Base-by-base conservation (phyloP, 1,284 basidiomycete genomes). In the Xerocomus amazonicus region DNA sequence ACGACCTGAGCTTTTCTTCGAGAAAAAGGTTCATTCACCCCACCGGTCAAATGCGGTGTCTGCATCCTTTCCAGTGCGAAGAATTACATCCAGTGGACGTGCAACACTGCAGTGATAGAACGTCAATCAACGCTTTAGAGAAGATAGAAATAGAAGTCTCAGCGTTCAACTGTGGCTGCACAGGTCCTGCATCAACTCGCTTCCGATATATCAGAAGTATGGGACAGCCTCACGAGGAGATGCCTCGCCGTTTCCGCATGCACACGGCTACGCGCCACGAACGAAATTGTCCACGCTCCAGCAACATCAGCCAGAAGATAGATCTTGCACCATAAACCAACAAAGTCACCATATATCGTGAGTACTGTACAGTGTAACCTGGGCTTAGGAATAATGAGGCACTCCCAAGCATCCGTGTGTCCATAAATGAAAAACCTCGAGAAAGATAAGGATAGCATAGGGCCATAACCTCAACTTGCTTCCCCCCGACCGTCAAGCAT, bases 341-440 rank as follows among this genome's bases (percentile, higher is more conserved):
- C 12, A 45, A 58, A 48, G n/a, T 47, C 32, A 32, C 41, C 62
- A 55, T 49, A 48, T 49, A 47, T 45, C 43, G 39, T 68, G 55
- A 50, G 41, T 67, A 68, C 52, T 69, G 43, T 65, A 69, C 61
- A 69, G 45, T 54, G 55, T 45, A 35, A 32, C 45, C 39, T 43
- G 34, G 52, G 47, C 37, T 51, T 31, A 35, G 35, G 39, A 52
- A 47, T 38, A 50, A 50, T 31, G 47, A 36, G 31, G 46, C 45
- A 40, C 45, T 36, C 34, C 43, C 40, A 51, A 50, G 54, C 47
- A 52, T 27, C 45, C 50, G 31, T 46, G 37, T 48, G 54, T 60
- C 50, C 61, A 39, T 57, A 48, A 32, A 49, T 48, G 44, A 51
- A 62, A 45, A 48, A 53, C 40, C 38, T 45, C 39, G 16, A 57